These are phyloP conservation scores for Andrographis paniculata DNA, from an alignment of 305 asterid genomes.

Conservation along the genomic window DNA sequence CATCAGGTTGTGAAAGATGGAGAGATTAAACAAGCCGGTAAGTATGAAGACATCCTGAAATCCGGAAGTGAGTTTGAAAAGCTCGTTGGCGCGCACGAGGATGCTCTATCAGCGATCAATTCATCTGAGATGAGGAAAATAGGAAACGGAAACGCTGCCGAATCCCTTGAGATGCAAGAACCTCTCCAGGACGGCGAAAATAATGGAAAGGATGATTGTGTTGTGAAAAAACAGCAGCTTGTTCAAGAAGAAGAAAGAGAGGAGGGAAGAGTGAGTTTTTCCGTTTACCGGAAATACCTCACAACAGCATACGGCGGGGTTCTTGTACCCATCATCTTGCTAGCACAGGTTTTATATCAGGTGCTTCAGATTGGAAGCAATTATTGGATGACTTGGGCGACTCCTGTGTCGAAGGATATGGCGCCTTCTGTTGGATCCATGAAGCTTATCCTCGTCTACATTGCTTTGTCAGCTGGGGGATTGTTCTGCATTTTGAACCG, in stretches of 20 bases:
- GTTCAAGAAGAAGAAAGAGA: constrained; percentile 99
- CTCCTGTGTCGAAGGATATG: constrained; percentile 81
- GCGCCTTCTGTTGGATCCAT: constrained; percentile 56
- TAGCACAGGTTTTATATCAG: constrained; percentile 88
- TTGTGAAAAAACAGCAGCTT: constrained; percentile 66
- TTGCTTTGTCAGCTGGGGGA: constrained; percentile 95
- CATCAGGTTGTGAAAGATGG: constrained; percentile 88
- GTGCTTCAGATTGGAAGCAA: constrained; percentile 94
- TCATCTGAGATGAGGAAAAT: constrained; percentile 39
- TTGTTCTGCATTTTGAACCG: constrained; percentile 80
- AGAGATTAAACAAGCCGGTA: constrained; percentile 81
- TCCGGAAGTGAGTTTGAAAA: constrained; percentile 90
- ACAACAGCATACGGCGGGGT: constrained; percentile 90
- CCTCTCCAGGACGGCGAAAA: constrained; percentile 85
- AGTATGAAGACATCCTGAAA: constrained; percentile 84
- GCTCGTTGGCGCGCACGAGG: constrained; percentile 88
- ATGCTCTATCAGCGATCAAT: constrained; percentile 96
- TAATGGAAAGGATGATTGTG: constrained; percentile 55
- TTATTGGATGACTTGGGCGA: constrained; percentile 99
- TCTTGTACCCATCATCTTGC: constrained; percentile 71
- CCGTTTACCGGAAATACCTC: constrained; percentile 85
- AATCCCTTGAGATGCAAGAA: constrained; percentile 49
- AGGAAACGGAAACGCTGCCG: constrained; percentile 54
- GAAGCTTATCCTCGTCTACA: constrained; percentile 75
- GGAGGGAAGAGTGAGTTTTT: constrained; percentile 91